Evolutionary conservation across 2,329 filamentous ascomycete species (phyloP).

Genomic region (Claviceps spartinae): DNA sequence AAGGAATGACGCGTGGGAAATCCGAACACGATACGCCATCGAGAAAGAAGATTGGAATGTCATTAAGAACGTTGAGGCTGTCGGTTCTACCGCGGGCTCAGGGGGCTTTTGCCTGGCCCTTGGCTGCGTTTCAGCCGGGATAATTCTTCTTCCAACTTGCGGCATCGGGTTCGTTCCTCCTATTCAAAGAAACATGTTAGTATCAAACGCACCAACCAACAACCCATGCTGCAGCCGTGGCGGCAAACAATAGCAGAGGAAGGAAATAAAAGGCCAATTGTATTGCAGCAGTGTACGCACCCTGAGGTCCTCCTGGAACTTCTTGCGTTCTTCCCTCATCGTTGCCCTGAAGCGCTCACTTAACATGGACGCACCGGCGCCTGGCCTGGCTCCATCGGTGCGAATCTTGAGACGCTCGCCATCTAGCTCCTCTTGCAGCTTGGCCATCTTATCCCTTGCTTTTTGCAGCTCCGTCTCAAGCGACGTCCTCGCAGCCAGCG

Average conservation of each 20-base stretch:
- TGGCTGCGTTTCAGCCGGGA: constrained; percentile 27
- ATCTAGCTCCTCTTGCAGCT: constrained; percentile 39
- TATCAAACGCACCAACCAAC: background rate
- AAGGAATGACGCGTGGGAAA: background rate
- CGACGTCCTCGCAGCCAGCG: constrained; percentile 19
- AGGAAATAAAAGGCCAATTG: background rate
- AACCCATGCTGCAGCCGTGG: background rate
- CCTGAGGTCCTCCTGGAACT: constrained; percentile 40
- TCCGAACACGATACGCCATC: background rate
- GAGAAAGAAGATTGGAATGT: background rate
- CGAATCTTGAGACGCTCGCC: constrained; percentile 32
- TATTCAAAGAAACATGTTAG: constrained; percentile 11
- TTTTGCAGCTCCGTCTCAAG: constrained; percentile 29
- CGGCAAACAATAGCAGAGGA: background rate
- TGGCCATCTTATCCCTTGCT: constrained; percentile 22
- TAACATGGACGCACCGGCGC: constrained; percentile 35
- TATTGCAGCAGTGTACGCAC: constrained; percentile 19
- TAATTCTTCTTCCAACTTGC: constrained; percentile 39
- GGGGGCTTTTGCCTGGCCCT: constrained; percentile 28
- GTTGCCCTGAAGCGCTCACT: constrained; percentile 43
- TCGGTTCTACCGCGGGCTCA: constrained; percentile 23
- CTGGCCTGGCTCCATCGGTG: constrained; percentile 18
- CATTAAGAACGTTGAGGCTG: background rate
- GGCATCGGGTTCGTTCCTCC: constrained; percentile 35
- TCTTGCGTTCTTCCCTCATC: constrained; percentile 43